Evolutionary conservation across 2,329 filamentous ascomycete species (phyloP), one percentile per base, ranked within the genome.

Genomic region (Neonectria magnoliae): DNA sequence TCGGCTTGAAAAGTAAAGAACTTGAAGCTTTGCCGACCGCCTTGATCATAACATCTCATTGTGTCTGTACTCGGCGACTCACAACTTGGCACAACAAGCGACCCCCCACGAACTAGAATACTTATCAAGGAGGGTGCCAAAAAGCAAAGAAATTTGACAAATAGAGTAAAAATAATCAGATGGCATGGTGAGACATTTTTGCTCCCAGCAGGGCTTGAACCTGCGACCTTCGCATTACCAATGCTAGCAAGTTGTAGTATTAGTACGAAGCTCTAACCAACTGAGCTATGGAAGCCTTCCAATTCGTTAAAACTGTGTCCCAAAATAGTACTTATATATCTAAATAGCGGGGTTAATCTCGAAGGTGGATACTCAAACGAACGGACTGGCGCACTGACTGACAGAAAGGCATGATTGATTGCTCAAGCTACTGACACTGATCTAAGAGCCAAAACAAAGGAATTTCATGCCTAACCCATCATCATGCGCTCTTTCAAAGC

Each of bases 211-310:
- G 71, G 71, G 71, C 71, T 73, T 73, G 71, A 73, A 73, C 71
- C 71, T 69, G 71, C 72, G 71, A 71, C 71, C 71, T 71, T 71
- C 71, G 71, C 71, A 73, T 73, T 29, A 73, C 71, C 55, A 64
- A 68, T 29, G 64, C 42, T 71, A 61, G 45, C 44, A 54, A 44
- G 36, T 56, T 57, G 58, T 56, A 71, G 65, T 73, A 72, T 73
- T 72, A 73, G 71, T 73, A 73, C 71, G 71, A 73, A 69, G 71
- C 71, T 73, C 71, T 73, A 73, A 73, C 71, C 69, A 73, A 73
- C 71, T 73, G 71, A 73, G 71, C 71, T 73, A 73, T 68, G 71
- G 71, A 73, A 73, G 71, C 71, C 71, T 47, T 71, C 66, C 70
- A 68, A 55, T 56, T 55, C 25, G 57, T 52, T 55, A 47, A 31